Percentiles rank a stretch among this genome's conserved stretches.
Conservation (phyloP, 2,329 filamentous ascomycete species). For the Colletotrichum eremochloae region DNA sequence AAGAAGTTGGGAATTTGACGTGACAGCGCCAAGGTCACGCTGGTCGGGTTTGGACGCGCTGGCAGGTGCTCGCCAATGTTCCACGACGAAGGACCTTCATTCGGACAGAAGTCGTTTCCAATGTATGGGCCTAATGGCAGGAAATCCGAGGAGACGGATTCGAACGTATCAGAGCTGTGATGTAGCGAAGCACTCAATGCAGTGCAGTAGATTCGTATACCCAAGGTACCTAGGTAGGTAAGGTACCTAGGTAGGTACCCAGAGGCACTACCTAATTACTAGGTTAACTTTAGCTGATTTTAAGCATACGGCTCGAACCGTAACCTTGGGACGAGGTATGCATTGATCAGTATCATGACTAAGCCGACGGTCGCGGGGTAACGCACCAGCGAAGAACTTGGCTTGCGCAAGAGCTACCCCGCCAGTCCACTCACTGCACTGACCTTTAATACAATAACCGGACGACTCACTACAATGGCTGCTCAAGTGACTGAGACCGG, state of each 20-base stretch:
- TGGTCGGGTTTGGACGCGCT: background rate
- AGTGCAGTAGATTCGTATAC: too few species aligned
- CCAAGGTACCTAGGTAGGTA: too few species aligned
- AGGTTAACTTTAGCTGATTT: too few species aligned
- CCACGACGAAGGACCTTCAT: too few species aligned
- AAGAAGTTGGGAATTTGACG: background rate
- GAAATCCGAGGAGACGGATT: background rate
- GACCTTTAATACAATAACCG: background rate
- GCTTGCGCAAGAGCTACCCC: constrained; percentile 1
- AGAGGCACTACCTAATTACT: too few species aligned
- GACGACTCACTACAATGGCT: constrained; percentile 9
- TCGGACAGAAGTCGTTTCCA: too few species aligned
- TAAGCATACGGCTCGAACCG: too few species aligned
- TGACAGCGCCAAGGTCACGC: constrained; percentile 5
- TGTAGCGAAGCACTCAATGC: too few species aligned
- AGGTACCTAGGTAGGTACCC: too few species aligned
- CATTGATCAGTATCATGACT: background rate
- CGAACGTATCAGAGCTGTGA: background rate
- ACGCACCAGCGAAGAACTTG: background rate
- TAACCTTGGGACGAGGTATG: too few species aligned
- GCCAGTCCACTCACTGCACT: constrained; percentile 1
- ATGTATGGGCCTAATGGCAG: background rate
- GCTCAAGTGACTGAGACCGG: constrained; percentile 59
- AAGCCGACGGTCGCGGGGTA: background rate
- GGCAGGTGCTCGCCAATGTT: too few species aligned